Percentiles rank a stretch among this genome's conserved stretches.
Evolutionary conservation across 2,329 filamentous ascomycete species (phyloP).

Genomic region (Clonostachys sp.): DNA sequence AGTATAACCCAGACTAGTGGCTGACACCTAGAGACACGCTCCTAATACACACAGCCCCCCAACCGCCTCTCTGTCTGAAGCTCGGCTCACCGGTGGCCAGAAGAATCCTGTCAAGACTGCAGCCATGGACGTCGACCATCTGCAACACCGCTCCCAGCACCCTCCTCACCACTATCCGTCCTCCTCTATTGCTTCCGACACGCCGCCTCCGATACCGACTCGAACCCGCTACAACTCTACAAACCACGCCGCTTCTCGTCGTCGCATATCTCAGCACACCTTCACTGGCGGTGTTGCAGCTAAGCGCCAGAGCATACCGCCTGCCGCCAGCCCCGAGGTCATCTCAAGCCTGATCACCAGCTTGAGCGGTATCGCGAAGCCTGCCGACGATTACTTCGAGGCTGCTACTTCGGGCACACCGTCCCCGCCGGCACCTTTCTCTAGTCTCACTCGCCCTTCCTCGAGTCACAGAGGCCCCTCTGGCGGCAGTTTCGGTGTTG

Average conservation of each 20-base stretch:
- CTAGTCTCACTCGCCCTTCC: not conserved
- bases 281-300: not conserved
- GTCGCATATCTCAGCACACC: not conserved
- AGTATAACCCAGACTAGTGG: not conserved
- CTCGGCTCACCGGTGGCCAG: not conserved
- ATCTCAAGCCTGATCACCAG: conserved; percentile 68
- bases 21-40: not conserved
- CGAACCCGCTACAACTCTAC: conserved; percentile 3
- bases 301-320: conserved; percentile 20
- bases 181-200: not conserved
- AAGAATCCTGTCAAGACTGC: too few relatives aligned
- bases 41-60: not conserved
- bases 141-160: not conserved
- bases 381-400: conserved; percentile 68
- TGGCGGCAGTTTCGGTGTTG: conserved; percentile 61
- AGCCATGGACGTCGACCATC: not conserved
- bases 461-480: not conserved
- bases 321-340: conserved; percentile 59
- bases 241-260: too few relatives aligned
- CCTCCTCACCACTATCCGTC: not conserved
- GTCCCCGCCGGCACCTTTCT: conserved; percentile 27
- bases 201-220: conserved; percentile 1
- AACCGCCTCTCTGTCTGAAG: not conserved
- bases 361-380: conserved; percentile 62
- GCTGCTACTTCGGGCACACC: conserved; percentile 6